Conservation (phyloP, 176 grass and related monocot genomes). For the Luzula sylvatica region DNA sequence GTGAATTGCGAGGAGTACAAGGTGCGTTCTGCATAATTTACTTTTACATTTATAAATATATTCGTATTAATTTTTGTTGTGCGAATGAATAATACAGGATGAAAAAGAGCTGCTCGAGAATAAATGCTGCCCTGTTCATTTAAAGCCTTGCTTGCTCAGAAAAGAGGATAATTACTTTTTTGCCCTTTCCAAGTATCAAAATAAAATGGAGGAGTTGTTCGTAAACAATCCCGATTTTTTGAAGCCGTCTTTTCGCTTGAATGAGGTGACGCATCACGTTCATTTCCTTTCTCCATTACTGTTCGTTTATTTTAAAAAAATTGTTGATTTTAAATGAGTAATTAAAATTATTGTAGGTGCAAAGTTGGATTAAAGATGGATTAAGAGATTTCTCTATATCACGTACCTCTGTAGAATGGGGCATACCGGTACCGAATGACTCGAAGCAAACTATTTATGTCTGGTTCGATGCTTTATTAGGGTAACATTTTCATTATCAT, state of each 20-base stretch:
- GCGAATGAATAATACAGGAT: constrained; percentile 43
- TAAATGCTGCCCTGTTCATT: constrained; percentile 71
- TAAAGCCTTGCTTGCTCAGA: constrained; percentile 71
- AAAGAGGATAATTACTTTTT: constrained; percentile 99
- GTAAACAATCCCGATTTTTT: constrained; percentile 84
- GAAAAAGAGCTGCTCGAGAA: constrained; percentile 82
- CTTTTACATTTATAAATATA: not conserved
- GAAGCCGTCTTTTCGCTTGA: constrained; percentile 76
- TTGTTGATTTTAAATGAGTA: not conserved
- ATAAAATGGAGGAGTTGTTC: constrained; percentile 73
- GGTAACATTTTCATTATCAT: constrained; percentile 45
- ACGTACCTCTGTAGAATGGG: constrained; percentile 84
- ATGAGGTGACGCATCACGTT: constrained; percentile 59
- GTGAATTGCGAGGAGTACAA: constrained; percentile 96
- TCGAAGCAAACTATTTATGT: constrained; percentile 93
- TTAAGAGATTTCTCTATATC: constrained; percentile 97
- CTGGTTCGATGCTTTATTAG: constrained; percentile 96
- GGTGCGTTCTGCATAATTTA: constrained; percentile 31
- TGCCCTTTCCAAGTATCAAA: constrained; percentile 90
- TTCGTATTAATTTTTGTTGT: not conserved
- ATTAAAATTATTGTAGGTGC: constrained; percentile 60
- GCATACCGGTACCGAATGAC: constrained; percentile 95
- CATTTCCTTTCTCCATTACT: constrained; percentile 10
- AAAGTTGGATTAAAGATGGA: constrained; percentile 95
- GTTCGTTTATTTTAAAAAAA: not conserved